Base-by-base conservation (phyloP, 176 grass and related monocot genomes). In the Thinopyrum elongatum region DNA sequence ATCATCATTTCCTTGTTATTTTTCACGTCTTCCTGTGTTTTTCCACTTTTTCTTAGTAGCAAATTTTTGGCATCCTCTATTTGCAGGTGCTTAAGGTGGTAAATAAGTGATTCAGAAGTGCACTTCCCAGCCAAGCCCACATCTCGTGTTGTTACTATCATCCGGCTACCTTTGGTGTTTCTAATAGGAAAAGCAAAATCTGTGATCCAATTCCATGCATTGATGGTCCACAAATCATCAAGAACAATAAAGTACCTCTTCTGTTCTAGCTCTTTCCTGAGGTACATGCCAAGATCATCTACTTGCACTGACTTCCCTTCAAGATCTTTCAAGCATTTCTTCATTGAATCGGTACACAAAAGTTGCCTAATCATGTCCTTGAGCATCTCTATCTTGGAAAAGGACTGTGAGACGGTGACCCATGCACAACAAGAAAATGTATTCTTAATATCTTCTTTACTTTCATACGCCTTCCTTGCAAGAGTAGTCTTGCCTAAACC, bases 151-250 rank as follows among this genome's bases (percentile, higher is more conserved):
- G 71, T 49, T 35, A 76, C 39, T 5, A 49, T 15, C 36, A 76
- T 65, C 4, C 11, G 57, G 23, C 82, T 84, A 0, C 27, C 38
- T 62, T 76, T 65, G 1, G 2, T 35, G 1, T 64, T 84, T 10
- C 8, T 63, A 63, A 0, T 63, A 27, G 60, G 60, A 63, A 63
- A 27, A 9, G n/a, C 9, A 68, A 35, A 1, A 34, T 0, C 6
- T 34, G 21, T 21, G 29, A 21, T 35, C 29, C 30, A n/a, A 5
- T 74, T 36, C 53, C 82, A 78, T 1, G 13, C 72, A 22, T 57
- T 1, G 3, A 26, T 49, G 21, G 1, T 38, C 86, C 86, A 83
- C 35, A 83, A n/a, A 38, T 88, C 86, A 70, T 88, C 86, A 78
- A 88, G 44, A 46, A 46, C 42, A 46, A 46, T 3, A 0, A 11